Percentiles rank a stretch among this genome's conserved stretches.
phyloP scores from a whole-genome alignment of 2,329 filamentous ascomycete genomes.

The Fusarium paranaense region DNA sequence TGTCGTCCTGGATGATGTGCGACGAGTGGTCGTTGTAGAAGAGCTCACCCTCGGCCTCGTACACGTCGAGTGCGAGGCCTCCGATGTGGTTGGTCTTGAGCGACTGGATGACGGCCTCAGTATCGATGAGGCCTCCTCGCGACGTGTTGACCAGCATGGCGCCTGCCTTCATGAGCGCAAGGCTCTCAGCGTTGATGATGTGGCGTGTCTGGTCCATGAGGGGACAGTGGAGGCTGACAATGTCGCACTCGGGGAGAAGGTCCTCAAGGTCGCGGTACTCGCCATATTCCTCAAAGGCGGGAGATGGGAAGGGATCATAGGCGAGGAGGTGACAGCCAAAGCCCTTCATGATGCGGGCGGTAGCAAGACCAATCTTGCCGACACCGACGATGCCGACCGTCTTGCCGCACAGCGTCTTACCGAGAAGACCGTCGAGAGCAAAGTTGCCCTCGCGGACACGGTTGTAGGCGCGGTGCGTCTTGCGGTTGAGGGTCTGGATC shows the following conservation, averaged over 20 bases:
- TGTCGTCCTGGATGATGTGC: conserved; percentile 74
- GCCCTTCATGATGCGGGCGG: conserved; percentile 71
- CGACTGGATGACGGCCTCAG: conserved; percentile 67
- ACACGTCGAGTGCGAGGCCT: conserved; percentile 75
- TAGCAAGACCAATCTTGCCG: conserved; percentile 72
- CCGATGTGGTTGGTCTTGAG: conserved; percentile 71
- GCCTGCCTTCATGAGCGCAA: conserved; percentile 68
- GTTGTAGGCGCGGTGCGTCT: conserved; percentile 76
- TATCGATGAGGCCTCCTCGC: conserved; percentile 73
- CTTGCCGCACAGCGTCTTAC: conserved; percentile 70
- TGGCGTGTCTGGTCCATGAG: conserved; percentile 69
- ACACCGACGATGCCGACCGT: conserved; percentile 75
- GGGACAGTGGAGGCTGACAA: conserved; percentile 75
- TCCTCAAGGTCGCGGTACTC: conserved; percentile 65
- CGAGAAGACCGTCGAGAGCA: conserved; percentile 71
- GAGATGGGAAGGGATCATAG: conserved; percentile 66
- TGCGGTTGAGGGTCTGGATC: conserved; percentile 74
- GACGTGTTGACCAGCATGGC: conserved; percentile 76
- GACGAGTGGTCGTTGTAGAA: conserved; percentile 75
- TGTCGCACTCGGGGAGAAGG: conserved; percentile 67
- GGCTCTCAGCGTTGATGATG: conserved; percentile 67
- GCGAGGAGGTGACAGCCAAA: conserved; percentile 74
- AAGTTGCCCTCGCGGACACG: conserved; percentile 78
- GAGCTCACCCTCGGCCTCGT: conserved; percentile 72
- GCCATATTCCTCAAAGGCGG: conserved; percentile 62